Evolutionary conservation across 1,139 yeast species (phyloP), one percentile per base, ranked within the genome.

Genomic region (Scheffersomyces parashehatae): DNA sequence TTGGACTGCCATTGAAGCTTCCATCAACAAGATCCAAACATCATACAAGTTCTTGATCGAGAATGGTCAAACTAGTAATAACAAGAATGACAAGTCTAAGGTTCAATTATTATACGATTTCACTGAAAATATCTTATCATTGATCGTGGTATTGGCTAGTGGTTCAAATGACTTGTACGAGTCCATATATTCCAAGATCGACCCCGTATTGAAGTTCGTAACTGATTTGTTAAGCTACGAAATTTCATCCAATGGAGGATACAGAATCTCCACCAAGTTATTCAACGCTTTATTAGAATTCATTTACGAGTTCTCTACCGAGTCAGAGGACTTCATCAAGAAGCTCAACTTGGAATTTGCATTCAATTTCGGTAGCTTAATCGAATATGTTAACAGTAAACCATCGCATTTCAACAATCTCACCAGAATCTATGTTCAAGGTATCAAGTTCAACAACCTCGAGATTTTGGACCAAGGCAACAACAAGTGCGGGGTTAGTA

Each of bases 111-210:
- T 86, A 40, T 81, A 76, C 54, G 91, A 84, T 49, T 83, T 80
- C 54, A 70, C 85, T 1, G 97, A 90, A 51, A 90, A 89, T 57
- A 59, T 90, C 33, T 60, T 88, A 35, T 83, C 93, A 0, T 73
- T 91, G 41, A 62, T 84, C 6, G 81, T 85, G 12, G 85, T 85
- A 1, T 66, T 93, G 44, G 82, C 87, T 12, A 78, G 83, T 49
- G 79, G 83, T 5, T 79, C 86, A 9, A 84, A 81, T 32, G 83
- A 79, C 35, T 73, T 87, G 20, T 79, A 81, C 48, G 77, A 77
- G 9, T 70, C 71, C 8, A 64, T 89, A 5, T 65, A 78, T 40
- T 60, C 64, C 2, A 74, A 70, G 42, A 62, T 79, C 29, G 74
- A 70, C 37, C 71, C 71, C 1, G 55, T 79, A 5, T 64, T 82